Base-by-base conservation (phyloP, 495 filamentous ascomycete genomes). In the Chaetomidium leptoderma region DNA sequence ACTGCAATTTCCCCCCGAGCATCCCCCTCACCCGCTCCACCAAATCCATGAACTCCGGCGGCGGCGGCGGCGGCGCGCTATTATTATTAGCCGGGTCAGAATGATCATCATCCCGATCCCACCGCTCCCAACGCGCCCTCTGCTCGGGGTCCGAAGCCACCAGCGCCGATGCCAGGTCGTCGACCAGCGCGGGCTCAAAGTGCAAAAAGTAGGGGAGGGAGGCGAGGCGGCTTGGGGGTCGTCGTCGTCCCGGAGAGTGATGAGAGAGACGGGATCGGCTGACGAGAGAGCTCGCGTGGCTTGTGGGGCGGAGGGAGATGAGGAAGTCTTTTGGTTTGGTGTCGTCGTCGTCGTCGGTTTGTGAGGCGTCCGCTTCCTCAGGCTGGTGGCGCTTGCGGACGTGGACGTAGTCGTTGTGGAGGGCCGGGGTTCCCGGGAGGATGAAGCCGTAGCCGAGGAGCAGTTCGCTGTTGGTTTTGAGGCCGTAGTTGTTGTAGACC, bases 401-500 rank as follows among this genome's bases (percentile, higher is more conserved):
- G 51, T 80, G 77, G 10, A 76, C 63, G 50, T 80, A 80, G 57
- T 78, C 77, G 61, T 80, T 78, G 55, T 80, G 75, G 16, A 79
- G 63, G 3, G 52, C 46, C 10, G 66, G 66, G 0, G 68, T 65
- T 40, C 70, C 67, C 11, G 71, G 72, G 11, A 79, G 62, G 39
- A 76, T 66, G 56, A 83, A 83, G 30, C 79, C 78, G 60, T 83
- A 83, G 0, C 70, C 77, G 17, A 81, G 64, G 29, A 83, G 73
- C 40, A 83, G 61, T 68, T 81, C 80, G 57, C 66, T 75, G 56
- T 80, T 80, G 3, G 75, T 78, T 63, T 81, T 82, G 59, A 68
- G 63, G 30, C 78, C 78, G 62, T 83, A 83, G 63, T 77, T 80
- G 63, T 83, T 83, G 67, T 68, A 83, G 19, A 83, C 71, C 53